Evolutionary conservation across 1,284 basidiomycete species (phyloP).

Genomic region (Ustilago xerochloae): DNA sequence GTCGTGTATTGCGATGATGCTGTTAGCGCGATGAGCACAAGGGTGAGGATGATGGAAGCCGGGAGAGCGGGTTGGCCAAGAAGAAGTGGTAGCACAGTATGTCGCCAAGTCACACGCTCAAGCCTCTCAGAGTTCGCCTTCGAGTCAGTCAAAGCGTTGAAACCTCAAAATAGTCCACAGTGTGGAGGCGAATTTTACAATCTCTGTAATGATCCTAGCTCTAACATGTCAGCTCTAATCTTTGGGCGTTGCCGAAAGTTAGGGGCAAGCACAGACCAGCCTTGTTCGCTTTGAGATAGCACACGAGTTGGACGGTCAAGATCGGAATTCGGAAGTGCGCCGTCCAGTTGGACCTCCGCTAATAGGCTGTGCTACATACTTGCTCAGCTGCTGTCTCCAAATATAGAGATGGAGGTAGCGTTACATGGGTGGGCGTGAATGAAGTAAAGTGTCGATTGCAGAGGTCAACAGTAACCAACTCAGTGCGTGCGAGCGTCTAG

Average conservation of each 20-base stretch:
- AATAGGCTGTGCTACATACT: neutral
- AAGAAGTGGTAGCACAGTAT: too few species aligned
- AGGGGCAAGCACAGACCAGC: neutral
- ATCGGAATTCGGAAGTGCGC: constrained; percentile 31
- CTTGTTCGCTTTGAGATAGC: constrained; percentile 1
- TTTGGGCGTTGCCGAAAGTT: too few species aligned
- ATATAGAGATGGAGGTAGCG: neutral
- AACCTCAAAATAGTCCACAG: neutral
- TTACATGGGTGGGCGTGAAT: neutral
- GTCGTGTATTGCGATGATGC: too few species aligned
- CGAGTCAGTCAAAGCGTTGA: constrained; percentile 7
- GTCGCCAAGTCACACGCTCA: neutral
- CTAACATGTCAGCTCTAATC: neutral
- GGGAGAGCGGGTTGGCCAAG: too few species aligned
- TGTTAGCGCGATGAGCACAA: too few species aligned
- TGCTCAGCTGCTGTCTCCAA: neutral
- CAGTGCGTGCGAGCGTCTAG: too few species aligned
- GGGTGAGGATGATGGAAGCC: neutral
- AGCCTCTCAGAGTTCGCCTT: neutral
- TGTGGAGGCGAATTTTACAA: neutral
- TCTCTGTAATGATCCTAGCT: too few species aligned
- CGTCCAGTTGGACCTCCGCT: constrained; percentile 7
- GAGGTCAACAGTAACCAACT: neutral
- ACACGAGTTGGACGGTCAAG: constrained; percentile 3
- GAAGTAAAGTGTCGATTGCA: neutral